Conservation (phyloP, 371 early-diverging fungal species). For the Aphelidium insulamus region DNA sequence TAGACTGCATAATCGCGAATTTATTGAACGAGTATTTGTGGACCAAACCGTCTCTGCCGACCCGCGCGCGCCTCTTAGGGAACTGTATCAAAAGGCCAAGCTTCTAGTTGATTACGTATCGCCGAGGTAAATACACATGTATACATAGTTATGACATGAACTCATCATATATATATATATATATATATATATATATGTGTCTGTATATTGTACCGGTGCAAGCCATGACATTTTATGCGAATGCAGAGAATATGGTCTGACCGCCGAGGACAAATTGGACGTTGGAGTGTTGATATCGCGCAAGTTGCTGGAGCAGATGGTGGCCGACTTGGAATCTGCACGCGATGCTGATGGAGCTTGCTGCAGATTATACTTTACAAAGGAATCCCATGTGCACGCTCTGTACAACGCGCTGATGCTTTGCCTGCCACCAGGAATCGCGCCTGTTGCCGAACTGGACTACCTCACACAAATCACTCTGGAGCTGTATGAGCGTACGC, state of each 20-base stretch:
- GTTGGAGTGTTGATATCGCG: slow-evolving; percentile 67
- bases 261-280: slow-evolving; percentile 50
- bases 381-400: slow-evolving; percentile 79
- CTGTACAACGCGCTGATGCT: slow-evolving; percentile 72
- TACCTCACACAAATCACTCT: slow-evolving; percentile 88
- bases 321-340: slow-evolving; percentile 43
- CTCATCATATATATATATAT: too few relatives aligned
- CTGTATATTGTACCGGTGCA: too few relatives aligned
- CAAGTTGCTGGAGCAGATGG: slow-evolving; percentile 46
- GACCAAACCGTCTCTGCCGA: slow-evolving; percentile 5
- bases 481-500: slow-evolving; percentile 78
- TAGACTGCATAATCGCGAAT: slow-evolving; percentile 74
- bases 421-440: slow-evolving; percentile 53
- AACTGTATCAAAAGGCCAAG: slow-evolving; percentile 59
- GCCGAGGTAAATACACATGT: too few relatives aligned
- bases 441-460: slow-evolving; percentile 64
- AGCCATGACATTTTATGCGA: too few relatives aligned
- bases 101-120: slow-evolving; percentile 77
- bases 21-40: slow-evolving; percentile 42
- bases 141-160: too few relatives aligned
- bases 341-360: slow-evolving; percentile 24
- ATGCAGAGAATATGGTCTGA: slow-evolving; percentile 84
- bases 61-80: slow-evolving; percentile 1
- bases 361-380: slow-evolving; percentile 83
- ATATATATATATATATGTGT: too few relatives aligned